Percentiles rank a stretch among this genome's conserved stretches.
Evolutionary conservation across 257 asterid species (phyloP).

Genomic region (Jacaranda copaia): DNA sequence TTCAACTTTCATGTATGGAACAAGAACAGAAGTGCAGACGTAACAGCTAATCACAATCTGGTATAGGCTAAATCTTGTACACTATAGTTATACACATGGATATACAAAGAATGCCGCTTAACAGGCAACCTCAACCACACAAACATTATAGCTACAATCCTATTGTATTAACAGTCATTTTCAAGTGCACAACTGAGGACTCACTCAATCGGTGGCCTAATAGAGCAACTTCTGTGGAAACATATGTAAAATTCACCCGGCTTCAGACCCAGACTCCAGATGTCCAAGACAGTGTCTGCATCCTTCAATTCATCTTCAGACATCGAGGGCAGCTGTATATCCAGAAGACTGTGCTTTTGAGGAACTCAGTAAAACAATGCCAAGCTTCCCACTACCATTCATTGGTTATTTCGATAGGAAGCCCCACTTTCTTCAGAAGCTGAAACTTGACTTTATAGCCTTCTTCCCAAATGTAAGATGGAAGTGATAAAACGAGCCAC

Average conservation of each 20-base stretch:
- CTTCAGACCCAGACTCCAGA: too few species aligned
- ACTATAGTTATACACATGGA: constrained; percentile 30
- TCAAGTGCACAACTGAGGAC: constrained; percentile 23
- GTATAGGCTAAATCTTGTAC: constrained; percentile 18
- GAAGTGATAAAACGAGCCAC: too few species aligned
- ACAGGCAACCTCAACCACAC: constrained; percentile 31
- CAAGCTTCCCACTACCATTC: neutral
- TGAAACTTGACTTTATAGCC: neutral
- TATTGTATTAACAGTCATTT: constrained; percentile 19
- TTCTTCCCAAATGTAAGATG: too few species aligned
- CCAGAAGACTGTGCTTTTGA: neutral
- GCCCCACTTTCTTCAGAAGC: constrained; percentile 11
- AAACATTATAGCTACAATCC: constrained; percentile 20
- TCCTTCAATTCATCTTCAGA: too few species aligned
- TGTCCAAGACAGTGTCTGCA: too few species aligned
- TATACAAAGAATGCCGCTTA: constrained; percentile 43
- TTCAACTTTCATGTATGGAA: constrained; percentile 29
- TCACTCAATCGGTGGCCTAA: constrained; percentile 5
- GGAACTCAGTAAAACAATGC: neutral
- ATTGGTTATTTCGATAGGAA: neutral
- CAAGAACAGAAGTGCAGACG: constrained; percentile 29
- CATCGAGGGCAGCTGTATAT: too few species aligned
- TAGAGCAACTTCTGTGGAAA: constrained; percentile 8
- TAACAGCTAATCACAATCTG: constrained; percentile 31
- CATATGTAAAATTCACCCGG: too few species aligned